Evolutionary conservation across 768 basidiomycete genomes (phyloP).

Genomic region (Boletus patriciae): DNA sequence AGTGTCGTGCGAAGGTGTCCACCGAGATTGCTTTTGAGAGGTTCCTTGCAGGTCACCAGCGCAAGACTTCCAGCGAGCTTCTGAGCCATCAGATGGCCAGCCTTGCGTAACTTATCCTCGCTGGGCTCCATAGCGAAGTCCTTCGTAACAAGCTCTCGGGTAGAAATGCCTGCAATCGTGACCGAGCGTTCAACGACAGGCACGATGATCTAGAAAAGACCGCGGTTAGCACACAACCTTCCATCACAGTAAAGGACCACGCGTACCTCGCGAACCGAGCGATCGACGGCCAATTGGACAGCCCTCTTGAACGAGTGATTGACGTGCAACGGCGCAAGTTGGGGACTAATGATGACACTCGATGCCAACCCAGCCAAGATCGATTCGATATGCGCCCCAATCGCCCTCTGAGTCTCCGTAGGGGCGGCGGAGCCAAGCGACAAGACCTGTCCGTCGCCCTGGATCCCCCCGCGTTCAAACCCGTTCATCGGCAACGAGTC

Average conservation of each 20-base stretch:
- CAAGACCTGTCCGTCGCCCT: slow-evolving; percentile 59
- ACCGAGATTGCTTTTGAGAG: slow-evolving; percentile 87
- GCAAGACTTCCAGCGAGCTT: slow-evolving; percentile 96
- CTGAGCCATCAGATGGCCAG: slow-evolving; percentile 95
- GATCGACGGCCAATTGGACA: slow-evolving; percentile 86
- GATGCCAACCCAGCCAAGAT: slow-evolving; percentile 71
- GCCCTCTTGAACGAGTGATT: slow-evolving; percentile 89
- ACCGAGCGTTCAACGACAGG: slow-evolving; percentile 98
- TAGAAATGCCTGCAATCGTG: slow-evolving; percentile 97
- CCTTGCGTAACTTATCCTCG: slow-evolving; percentile 86
- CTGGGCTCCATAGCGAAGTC: slow-evolving; percentile 93
- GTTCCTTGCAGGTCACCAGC: slow-evolving; percentile 97
- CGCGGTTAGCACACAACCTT: background rate
- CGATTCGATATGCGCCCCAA: slow-evolving; percentile 78
- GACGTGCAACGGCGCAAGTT: slow-evolving; percentile 68
- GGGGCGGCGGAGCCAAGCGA: slow-evolving; percentile 59
- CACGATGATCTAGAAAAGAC: slow-evolving; percentile 70
- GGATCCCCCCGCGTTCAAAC: slow-evolving; percentile 55
- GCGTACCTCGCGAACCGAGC: slow-evolving; percentile 88
- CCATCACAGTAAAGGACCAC: background rate
- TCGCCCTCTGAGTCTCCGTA: slow-evolving; percentile 62
- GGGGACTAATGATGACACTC: slow-evolving; percentile 74
- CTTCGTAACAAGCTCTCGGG: slow-evolving; percentile 90
- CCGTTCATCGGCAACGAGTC: slow-evolving; percentile 75
- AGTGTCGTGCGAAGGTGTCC: slow-evolving; percentile 84